Percentiles rank a stretch among this genome's conserved stretches.
These are phyloP conservation scores for Smithsoniella earleae DNA, from an alignment of 163 green algal species.

Conservation along the genomic window DNA sequence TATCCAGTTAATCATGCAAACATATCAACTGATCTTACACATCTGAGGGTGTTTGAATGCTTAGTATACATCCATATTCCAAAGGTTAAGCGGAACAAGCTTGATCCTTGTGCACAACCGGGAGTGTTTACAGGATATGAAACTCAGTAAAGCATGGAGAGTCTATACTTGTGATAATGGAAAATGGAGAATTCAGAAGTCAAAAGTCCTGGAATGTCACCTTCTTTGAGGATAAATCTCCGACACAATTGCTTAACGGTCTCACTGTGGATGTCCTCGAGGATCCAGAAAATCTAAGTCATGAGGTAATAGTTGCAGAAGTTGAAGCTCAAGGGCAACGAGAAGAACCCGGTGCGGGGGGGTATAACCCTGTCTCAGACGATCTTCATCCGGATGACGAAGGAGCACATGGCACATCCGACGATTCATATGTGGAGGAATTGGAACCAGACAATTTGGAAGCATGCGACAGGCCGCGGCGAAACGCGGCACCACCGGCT, in stretches of 20 bases:
- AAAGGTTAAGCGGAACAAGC: conserved; percentile 26
- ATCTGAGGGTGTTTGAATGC: conserved; percentile 34
- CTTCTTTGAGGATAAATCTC: neutral
- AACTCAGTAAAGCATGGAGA: conserved; percentile 5
- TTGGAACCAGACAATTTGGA: neutral
- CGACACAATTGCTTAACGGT: conserved; percentile 14
- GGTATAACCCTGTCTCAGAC: too few species aligned
- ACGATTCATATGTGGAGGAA: neutral
- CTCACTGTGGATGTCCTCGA: neutral
- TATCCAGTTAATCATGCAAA: too few species aligned
- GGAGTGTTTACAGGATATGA: conserved; percentile 36
- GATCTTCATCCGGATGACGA: neutral
- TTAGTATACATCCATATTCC: conserved; percentile 34
- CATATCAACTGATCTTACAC: conserved; percentile 31
- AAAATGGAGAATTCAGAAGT: neutral
- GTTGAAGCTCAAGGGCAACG: neutral
- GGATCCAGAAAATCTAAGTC: neutral
- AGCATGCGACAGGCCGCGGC: neutral
- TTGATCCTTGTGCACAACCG: neutral
- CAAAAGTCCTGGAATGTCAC: neutral
- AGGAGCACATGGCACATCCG: neutral
- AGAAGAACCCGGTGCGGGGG: too few species aligned
- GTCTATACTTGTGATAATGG: neutral
- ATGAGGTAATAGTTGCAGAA: neutral
- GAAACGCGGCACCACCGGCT: neutral